Evolutionary conservation across 371 early-diverging fungal species (phyloP).

Genomic region (Syncephalastrum monosporum): DNA sequence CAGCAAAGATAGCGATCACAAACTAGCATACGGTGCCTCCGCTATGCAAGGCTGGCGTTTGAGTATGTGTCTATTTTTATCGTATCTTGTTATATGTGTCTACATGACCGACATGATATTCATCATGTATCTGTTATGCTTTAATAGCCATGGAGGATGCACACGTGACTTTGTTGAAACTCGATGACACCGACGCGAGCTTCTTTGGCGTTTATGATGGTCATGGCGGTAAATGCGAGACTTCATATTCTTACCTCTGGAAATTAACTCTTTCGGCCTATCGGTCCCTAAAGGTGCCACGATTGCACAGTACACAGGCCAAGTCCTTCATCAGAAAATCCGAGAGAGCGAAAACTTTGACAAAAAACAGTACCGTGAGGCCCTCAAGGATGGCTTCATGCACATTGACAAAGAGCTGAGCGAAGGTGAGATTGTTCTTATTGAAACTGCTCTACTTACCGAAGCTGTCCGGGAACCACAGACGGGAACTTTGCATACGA

Average conservation of each 20-base stretch:
- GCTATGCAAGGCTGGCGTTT: slow-evolving; percentile 99
- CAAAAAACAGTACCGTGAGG: slow-evolving; percentile 65
- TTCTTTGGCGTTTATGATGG: slow-evolving; percentile 98
- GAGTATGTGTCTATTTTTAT: slow-evolving; percentile 55
- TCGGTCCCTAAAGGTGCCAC: slow-evolving; percentile 49
- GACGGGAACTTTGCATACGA: slow-evolving; percentile 73
- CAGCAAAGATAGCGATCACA: slow-evolving; percentile 65
- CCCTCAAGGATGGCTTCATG: slow-evolving; percentile 84
- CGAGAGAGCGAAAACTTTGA: slow-evolving; percentile 62
- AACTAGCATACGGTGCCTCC: slow-evolving; percentile 83
- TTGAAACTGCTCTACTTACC: not conserved
- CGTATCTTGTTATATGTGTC: not conserved
- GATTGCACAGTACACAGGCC: slow-evolving; percentile 88
- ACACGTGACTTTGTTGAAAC: slow-evolving; percentile 82
- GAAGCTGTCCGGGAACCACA: slow-evolving; percentile 17
- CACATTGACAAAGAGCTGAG: slow-evolving; percentile 78
- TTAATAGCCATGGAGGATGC: slow-evolving; percentile 95
- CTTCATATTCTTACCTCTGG: not conserved
- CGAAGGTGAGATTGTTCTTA: slow-evolving; percentile 49
- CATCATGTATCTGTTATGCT: not conserved
- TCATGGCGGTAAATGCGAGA: slow-evolving; percentile 78
- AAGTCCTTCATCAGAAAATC: slow-evolving; percentile 74
- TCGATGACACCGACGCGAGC: slow-evolving; percentile 57
- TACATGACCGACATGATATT: not conserved
- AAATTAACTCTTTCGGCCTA: not conserved